Evolutionary conservation across 73 alveolate genomes (phyloP), one percentile per base, ranked within the genome.

Genomic region (Urostyla sp.): DNA sequence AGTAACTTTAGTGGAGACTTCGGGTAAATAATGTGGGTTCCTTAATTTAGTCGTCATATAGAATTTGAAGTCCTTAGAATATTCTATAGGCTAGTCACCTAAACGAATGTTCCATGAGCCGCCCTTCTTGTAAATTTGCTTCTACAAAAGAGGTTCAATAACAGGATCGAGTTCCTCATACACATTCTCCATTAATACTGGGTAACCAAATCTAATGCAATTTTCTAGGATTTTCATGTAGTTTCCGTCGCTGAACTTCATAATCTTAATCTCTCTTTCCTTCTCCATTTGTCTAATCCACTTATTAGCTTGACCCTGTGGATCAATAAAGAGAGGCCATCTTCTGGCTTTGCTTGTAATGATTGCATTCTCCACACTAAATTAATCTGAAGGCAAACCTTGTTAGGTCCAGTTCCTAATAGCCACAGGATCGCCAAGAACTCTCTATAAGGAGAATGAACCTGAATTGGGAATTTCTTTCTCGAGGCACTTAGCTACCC

Each of bases 1-100:
- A 32, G 99, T 96, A 44, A 97, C 98, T 60, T 96, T 94, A 16
- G 98, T 98, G 10, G 99, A 95, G 23, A 97, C 89, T 90, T 97
- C 99, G 0, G 99, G 99, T 57, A 97, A 72, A 85, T 97, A 97
- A 84, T 97, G 99, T 31, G 99, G 99, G 84, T 97, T 97, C 45
- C 99, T 93, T 21, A 95, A 84, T 87, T 97, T 97, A 16, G 99
- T 97, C 21, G 99, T 97, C 72, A 97, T 87, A 86, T 97, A 97
- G 91, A 97, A 94, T 87, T 95, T 85, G 95, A 97, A 97, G 87
- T 97, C 98, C 35, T 91, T 95, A 59, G 92, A 85, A 66, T 95
- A 94, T 87, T 97, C 99, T n/a, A 97, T 88, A 0, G 95, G 89
- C 48, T 87, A 35, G 52, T 94, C 99, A 21, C 99, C 99, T 80